Evolutionary conservation across 257 asterid species (phyloP).

Genomic region (Nicotiana attenuata): DNA sequence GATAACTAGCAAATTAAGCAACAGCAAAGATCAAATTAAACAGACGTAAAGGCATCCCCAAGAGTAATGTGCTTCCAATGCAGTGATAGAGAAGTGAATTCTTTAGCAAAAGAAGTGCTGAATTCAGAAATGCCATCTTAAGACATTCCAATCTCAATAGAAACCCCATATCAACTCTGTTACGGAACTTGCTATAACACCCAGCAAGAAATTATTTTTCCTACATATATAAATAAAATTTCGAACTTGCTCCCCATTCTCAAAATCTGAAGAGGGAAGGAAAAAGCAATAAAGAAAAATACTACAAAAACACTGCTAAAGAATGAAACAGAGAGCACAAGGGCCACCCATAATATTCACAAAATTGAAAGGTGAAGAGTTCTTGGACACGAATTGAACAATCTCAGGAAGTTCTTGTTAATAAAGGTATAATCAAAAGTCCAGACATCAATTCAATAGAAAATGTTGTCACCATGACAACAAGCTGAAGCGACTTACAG

Average conservation of each 20-base stretch:
- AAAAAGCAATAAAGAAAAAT: neutral
- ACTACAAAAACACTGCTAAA: neutral
- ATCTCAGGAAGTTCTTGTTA: neutral
- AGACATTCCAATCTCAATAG: neutral
- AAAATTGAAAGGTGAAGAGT: neutral
- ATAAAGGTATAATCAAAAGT: neutral
- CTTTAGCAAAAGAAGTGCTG: neutral
- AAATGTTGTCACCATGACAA: neutral
- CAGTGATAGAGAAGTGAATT: neutral
- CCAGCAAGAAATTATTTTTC: neutral
- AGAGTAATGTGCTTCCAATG: neutral
- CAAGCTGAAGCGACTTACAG: neutral
- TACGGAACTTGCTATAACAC: neutral
- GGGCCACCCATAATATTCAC: neutral
- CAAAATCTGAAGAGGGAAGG: neutral
- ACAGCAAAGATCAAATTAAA: neutral
- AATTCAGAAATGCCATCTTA: neutral
- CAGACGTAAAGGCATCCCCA: neutral
- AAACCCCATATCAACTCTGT: neutral
- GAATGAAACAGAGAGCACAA: neutral
- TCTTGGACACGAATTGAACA: neutral
- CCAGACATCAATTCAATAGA: neutral
- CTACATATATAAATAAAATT: neutral
- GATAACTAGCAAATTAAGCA: neutral
- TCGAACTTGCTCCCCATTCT: neutral